These are phyloP conservation scores for Hanseniaspora hatyaiensis DNA, from an alignment of 805 yeast genomes.

Conservation along the genomic window DNA sequence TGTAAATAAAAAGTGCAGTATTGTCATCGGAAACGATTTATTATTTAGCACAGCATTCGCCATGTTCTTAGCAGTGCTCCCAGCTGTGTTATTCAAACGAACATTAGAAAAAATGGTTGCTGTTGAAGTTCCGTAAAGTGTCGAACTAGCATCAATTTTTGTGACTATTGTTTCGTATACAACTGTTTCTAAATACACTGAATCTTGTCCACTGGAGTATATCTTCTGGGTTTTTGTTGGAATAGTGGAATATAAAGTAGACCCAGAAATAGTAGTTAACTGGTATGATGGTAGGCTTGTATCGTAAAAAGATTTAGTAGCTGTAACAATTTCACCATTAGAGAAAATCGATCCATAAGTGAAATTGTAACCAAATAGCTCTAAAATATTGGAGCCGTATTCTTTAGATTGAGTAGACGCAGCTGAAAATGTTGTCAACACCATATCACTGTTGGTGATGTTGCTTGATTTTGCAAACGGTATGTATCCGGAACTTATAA, in stretches of 20 bases:
- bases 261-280: conserved; percentile 1
- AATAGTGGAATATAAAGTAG: neutral
- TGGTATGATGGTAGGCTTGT: conserved; percentile 22
- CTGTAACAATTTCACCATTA: conserved; percentile 26
- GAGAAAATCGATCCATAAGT: conserved; percentile 25
- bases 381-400: conserved; percentile 18
- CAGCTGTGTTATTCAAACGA: neutral
- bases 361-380: conserved; percentile 17
- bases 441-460: conserved; percentile 18
- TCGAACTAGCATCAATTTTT: neutral
- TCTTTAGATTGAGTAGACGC: conserved; percentile 11
- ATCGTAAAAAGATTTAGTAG: conserved; percentile 26
- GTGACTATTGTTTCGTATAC: neutral
- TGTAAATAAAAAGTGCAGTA: too few species aligned
- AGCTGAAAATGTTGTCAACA: conserved; percentile 12
- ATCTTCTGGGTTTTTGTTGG: neutral
- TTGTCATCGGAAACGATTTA: too few species aligned
- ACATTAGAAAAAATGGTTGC: neutral
- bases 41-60: too few species aligned
- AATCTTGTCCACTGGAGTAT: neutral
- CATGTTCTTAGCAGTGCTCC: neutral
- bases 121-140: conserved; percentile 4
- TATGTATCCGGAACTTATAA: conserved; percentile 34
- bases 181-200: neutral
- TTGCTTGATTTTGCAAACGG: conserved; percentile 39